These are phyloP conservation scores for Gaillardinia entomophila DNA, from an alignment of 805 yeast species.

Conservation along the genomic window DNA sequence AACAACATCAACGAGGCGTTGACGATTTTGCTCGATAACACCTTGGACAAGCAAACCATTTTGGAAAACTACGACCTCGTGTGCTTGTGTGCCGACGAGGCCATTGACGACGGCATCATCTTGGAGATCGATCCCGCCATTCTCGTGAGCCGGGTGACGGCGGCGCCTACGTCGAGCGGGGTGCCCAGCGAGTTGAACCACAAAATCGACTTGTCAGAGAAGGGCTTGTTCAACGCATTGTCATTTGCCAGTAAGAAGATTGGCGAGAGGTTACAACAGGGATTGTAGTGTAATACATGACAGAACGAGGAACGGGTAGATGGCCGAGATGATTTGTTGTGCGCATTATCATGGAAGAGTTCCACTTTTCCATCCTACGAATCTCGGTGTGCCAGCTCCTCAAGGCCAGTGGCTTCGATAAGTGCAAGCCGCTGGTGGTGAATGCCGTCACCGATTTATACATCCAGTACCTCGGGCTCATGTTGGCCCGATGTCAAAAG, in stretches of 20 bases:
- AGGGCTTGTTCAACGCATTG: constrained; percentile 77
- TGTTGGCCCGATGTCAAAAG: constrained; percentile 45
- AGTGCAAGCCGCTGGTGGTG: constrained; percentile 63
- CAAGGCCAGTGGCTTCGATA: constrained; percentile 79
- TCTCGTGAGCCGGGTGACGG: constrained; percentile 87
- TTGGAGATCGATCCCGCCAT: constrained; percentile 84
- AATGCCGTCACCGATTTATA: constrained; percentile 77
- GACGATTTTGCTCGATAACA: constrained; percentile 62
- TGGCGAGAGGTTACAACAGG: constrained; percentile 42
- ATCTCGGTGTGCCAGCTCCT: constrained; percentile 50
- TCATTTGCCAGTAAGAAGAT: constrained; percentile 77
- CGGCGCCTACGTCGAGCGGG: constrained; percentile 50
- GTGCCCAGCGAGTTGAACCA: constrained; percentile 51
- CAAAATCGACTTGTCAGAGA: constrained; percentile 63
- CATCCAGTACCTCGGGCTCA: constrained; percentile 52
- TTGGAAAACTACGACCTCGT: constrained; percentile 83
- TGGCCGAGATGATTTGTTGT: too few relatives aligned
- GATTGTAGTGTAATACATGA: constrained; percentile 21
- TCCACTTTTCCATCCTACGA: constrained; percentile 32
- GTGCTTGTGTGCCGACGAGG: constrained; percentile 82
- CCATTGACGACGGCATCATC: constrained; percentile 89
- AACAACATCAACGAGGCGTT: constrained; percentile 77
- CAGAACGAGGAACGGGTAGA: too few relatives aligned
- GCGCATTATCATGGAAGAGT: constrained; percentile 35
- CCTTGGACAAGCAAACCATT: constrained; percentile 73